These are phyloP conservation scores for Tetrapisispora fleetii DNA, from an alignment of 805 yeast genomes.

Conservation along the genomic window DNA sequence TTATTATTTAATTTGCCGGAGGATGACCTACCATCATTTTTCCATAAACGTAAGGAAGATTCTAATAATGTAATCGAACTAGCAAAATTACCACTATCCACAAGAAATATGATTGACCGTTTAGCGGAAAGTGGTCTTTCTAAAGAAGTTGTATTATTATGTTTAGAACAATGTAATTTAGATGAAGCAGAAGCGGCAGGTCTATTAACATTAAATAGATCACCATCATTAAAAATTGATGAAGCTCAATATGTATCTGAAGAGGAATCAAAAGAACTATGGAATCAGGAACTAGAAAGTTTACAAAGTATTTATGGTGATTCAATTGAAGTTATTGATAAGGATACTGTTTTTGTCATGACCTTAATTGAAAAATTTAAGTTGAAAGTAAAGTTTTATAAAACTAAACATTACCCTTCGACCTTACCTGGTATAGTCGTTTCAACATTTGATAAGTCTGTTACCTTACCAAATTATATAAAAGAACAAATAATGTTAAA, in stretches of 20 bases:
- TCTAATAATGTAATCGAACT: slow-evolving; percentile 47
- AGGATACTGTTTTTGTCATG: slow-evolving; percentile 22
- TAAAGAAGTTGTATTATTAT: slow-evolving; percentile 47
- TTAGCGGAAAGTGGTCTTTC: slow-evolving; percentile 63
- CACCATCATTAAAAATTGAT: slow-evolving; percentile 10
- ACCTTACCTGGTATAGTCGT: slow-evolving; percentile 62
- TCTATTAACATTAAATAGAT: slow-evolving; percentile 34
- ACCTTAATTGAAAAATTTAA: slow-evolving; percentile 29
- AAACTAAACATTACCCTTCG: slow-evolving; percentile 49
- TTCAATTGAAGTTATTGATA: slow-evolving; percentile 26
- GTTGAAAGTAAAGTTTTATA: slow-evolving; percentile 32
- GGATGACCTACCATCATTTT: slow-evolving; percentile 73
- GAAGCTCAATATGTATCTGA: slow-evolving; percentile 8
- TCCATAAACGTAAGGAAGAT: slow-evolving; percentile 48
- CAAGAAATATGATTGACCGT: slow-evolving; percentile 46
- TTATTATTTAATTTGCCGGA: slow-evolving; percentile 84
- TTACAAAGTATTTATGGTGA: slow-evolving; percentile 51
- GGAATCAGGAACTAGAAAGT: slow-evolving; percentile 73
- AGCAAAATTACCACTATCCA: slow-evolving; percentile 29
- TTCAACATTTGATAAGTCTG: slow-evolving; percentile 32
- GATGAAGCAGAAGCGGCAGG: slow-evolving; percentile 46
- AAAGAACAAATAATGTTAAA: slow-evolving; percentile 46
- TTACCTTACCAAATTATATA: slow-evolving; percentile 59
- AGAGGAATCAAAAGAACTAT: slow-evolving; percentile 36
- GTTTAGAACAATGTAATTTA: slow-evolving; percentile 33